Evolutionary conservation across 805 yeast species (phyloP).

Genomic region (Jamesozyma piceae): DNA sequence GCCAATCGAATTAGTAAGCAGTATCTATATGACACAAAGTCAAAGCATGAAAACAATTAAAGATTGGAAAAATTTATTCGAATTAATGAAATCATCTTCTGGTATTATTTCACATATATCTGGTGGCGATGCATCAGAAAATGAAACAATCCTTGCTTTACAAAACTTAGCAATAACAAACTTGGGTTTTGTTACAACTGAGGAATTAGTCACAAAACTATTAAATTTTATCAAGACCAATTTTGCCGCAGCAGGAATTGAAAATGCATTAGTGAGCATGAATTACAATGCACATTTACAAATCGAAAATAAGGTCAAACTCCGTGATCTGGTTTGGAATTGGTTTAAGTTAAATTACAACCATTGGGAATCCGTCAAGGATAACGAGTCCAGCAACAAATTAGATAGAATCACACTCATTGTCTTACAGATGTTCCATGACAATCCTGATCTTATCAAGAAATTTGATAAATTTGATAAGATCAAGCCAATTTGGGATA

Average conservation of each 20-base stretch:
- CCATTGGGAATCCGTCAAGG: constrained; percentile 36
- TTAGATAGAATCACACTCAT: constrained; percentile 21
- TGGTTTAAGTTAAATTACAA: constrained; percentile 51
- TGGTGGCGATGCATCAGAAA: constrained; percentile 7
- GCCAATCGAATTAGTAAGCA: constrained; percentile 43
- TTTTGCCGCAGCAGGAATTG: constrained; percentile 43
- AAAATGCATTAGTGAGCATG: constrained; percentile 49
- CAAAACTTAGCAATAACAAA: constrained; percentile 49
- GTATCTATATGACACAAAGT: constrained; percentile 37
- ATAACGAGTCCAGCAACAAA: constrained; percentile 37
- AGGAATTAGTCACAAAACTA: constrained; percentile 41
- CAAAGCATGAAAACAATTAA: constrained; percentile 32
- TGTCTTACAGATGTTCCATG: constrained; percentile 21
- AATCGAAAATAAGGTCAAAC: constrained; percentile 5
- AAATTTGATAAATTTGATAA: constrained; percentile 1
- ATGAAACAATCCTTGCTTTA: constrained; percentile 27
- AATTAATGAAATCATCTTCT: constrained; percentile 42
- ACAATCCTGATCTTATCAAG: background rate
- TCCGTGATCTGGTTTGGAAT: constrained; percentile 12
- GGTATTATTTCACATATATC: constrained; percentile 32
- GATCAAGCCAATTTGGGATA: constrained; percentile 2
- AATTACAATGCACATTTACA: constrained; percentile 26
- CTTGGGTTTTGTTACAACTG: constrained; percentile 33
- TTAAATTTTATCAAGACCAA: constrained; percentile 50
- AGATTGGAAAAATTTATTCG: constrained; percentile 52